Base-by-base conservation (phyloP, 1,284 basidiomycete genomes). In the Ustilago sp. region DNA sequence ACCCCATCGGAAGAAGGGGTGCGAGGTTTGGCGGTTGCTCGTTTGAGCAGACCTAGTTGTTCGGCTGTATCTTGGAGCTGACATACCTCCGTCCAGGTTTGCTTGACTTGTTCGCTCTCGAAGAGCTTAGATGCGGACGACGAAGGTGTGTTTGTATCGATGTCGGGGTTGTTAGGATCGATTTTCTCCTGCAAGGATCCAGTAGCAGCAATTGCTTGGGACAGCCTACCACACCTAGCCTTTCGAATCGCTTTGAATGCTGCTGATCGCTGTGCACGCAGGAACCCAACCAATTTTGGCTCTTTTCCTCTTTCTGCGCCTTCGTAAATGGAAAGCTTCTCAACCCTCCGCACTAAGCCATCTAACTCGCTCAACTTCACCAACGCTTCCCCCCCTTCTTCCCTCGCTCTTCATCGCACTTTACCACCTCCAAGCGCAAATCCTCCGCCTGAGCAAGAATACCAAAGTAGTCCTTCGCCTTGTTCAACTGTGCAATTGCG, bases 51-150 rank as follows among this genome's bases (percentile, higher is more conserved):
- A 8, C 68, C 72, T 2, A 84, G 63, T 0, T 61, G 45, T 6
- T 79, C 79, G 9, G 81, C 80, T 2, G 59, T 51, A 41, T 80
- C 68, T 52, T 85, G 84, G 4, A 83, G 62, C 17, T 76, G 70
- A 43, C 75, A 77, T 12, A 85, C 52, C 13, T 79, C 76, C 0
- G 60, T 34, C 83, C 83, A 85, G 1, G 74, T 73, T n/a, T 47
- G 56, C 23, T 58, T 69, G 56, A 79, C 68, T 13, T 47, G 34
- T 2, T 38, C 19, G 41, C 56, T 63, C 19, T 59, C 41, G 35
- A 52, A 17, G 28, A 71, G 57, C 52, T 68, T 63, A 0, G 45
- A 5, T 1, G 57, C 63, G 1, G 63, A 45, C 2, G 51, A 35
- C 0, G 34, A 56, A 0, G 63, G 38, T 2, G 45, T n/a, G 4